These are phyloP conservation scores for Corniculantispora saksenae DNA, from an alignment of 2,329 filamentous ascomycete species.

Conservation along the genomic window DNA sequence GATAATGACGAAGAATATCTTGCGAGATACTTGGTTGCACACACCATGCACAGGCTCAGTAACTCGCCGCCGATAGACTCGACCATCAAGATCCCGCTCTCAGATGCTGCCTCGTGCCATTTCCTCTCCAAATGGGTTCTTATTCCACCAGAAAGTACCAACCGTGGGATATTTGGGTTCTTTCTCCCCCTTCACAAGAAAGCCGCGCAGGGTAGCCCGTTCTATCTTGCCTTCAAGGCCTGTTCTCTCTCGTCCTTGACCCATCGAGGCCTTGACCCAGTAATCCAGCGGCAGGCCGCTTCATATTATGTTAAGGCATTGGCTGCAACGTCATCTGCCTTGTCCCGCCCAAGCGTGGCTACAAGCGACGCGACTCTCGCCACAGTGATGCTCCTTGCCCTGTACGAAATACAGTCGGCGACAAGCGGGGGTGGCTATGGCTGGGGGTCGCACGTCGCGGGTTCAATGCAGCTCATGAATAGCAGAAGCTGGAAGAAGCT, in stretches of 20 bases:
- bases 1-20: not conserved
- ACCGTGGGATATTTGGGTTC: constrained; percentile 3
- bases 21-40: not conserved
- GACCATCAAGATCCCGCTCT: constrained; percentile 4
- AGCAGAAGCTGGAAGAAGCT: constrained; percentile 14
- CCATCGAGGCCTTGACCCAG: not conserved
- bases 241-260: constrained; percentile 2
- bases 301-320: constrained; percentile 9
- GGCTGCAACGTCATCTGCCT: not conserved
- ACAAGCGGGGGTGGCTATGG: not conserved
- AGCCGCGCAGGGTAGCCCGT: not conserved
- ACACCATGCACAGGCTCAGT: not conserved
- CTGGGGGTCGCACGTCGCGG: not conserved
- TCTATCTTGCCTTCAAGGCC: constrained; percentile 9
- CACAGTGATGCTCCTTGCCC: not conserved
- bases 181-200: constrained; percentile 1
- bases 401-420: constrained; percentile 4
- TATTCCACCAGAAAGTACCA: not conserved
- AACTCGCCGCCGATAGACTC: not conserved
- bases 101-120: constrained; percentile 3
- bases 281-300: not conserved
- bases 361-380: constrained; percentile 8
- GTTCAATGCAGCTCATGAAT: constrained; percentile 12
- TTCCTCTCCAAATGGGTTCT: constrained; percentile 13
- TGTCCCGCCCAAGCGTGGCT: constrained; percentile 8